Conservation (phyloP, 106 monocot genomes). For the Acanthochlamys bracteata region DNA sequence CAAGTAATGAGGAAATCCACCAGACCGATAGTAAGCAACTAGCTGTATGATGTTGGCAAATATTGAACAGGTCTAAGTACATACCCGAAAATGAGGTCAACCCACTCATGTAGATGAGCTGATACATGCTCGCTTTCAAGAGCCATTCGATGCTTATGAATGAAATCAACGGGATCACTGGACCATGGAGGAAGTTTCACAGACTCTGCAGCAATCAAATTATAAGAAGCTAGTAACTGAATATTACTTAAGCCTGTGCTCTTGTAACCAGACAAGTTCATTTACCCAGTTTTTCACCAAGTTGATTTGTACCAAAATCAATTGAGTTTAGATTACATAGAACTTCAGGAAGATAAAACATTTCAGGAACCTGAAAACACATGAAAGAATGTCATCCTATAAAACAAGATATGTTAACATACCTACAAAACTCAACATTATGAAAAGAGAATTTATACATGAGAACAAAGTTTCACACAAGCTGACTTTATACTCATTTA, state of each 20-base stretch:
- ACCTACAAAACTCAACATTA: too few species aligned
- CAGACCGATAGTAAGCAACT: too few species aligned
- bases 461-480: too few species aligned
- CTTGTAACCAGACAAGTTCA: neutral
- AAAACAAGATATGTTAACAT: neutral
- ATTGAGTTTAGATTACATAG: constrained; percentile 63
- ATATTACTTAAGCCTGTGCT: too few species aligned
- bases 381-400: neutral
- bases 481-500: neutral
- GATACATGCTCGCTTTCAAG: constrained; percentile 98
- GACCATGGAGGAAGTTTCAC: constrained; percentile 95
- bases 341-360: constrained; percentile 93
- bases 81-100: constrained; percentile 99
- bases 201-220: constrained; percentile 42
- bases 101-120: constrained; percentile 94
- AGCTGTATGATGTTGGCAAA: too few species aligned
- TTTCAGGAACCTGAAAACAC: constrained; percentile 72
- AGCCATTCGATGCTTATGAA: constrained; percentile 84
- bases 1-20: too few species aligned
- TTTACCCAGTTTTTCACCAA: constrained; percentile 67
- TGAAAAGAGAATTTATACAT: too few species aligned
- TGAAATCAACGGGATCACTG: constrained; percentile 79
- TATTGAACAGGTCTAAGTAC: constrained; percentile 3
- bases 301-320: constrained; percentile 72
- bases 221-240: neutral